These are phyloP conservation scores for Lignosus rhinocerotis DNA, from an alignment of 1,284 basidiomycete species.

Conservation along the genomic window DNA sequence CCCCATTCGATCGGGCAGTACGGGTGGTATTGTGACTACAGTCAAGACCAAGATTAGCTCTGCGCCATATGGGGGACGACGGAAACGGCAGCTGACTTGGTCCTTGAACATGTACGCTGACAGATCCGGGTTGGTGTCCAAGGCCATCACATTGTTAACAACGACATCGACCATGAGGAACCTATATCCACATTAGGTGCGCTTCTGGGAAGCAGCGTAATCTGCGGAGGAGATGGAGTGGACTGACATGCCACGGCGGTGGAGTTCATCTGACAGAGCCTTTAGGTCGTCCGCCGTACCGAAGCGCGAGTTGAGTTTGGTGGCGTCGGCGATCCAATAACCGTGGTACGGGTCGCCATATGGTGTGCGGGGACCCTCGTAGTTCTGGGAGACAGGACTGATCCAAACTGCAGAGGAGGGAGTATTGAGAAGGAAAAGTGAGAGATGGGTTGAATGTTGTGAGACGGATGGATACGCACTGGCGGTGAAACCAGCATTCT, in stretches of 20 bases:
- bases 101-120: conserved; percentile 68
- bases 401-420: conserved; percentile 51
- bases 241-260: conserved; percentile 66
- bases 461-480: conserved; percentile 44
- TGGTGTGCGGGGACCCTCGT: conserved; percentile 63
- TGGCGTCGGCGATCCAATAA: conserved; percentile 67
- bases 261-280: conserved; percentile 64
- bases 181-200: conserved; percentile 32
- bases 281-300: conserved; percentile 74
- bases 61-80: conserved; percentile 2
- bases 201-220: not conserved
- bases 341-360: conserved; percentile 76
- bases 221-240: not conserved
- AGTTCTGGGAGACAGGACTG: conserved; percentile 70
- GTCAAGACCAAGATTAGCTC: not conserved
- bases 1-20: conserved; percentile 71
- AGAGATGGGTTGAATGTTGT: conserved; percentile 1
- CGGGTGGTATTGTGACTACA: conserved; percentile 59
- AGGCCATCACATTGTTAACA: conserved; percentile 74
- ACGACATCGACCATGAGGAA: conserved; percentile 82
- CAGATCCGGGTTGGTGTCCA: conserved; percentile 54
- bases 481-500: conserved; percentile 77
- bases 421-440: conserved; percentile 1
- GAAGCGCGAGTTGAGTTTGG: conserved; percentile 68
- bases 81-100: conserved; percentile 34